Conservation (phyloP, 768 basidiomycete species). For the Macrolepiota fuliginosa region DNA sequence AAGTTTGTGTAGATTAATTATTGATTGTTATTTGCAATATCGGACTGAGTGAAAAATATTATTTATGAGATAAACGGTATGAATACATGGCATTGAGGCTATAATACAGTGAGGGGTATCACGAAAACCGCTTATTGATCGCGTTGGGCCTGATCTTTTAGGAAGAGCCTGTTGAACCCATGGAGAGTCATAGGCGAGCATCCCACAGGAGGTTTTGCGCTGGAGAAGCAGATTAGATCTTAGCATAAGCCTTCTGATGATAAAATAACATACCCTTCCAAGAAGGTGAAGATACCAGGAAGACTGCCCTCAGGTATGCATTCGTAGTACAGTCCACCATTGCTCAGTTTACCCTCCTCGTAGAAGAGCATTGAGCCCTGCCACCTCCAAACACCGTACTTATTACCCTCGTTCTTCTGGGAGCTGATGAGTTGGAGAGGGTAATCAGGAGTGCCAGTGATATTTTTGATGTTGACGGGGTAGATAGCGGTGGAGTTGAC, state of each 20-base stretch:
- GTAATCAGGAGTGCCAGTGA: constrained; percentile 37
- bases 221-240: not conserved
- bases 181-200: constrained; percentile 37
- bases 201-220: constrained; percentile 30
- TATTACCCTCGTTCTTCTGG: constrained; percentile 34
- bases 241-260: not conserved
- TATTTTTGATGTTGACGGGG: constrained; percentile 53
- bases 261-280: constrained; percentile 37
- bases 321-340: constrained; percentile 19
- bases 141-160: not conserved
- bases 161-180: constrained; percentile 25
- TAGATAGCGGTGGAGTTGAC: constrained; percentile 55
- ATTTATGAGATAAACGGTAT: constrained; percentile 10
- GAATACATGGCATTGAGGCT: constrained; percentile 11
- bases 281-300: constrained; percentile 47
- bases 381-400: constrained; percentile 52
- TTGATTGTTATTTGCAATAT: constrained; percentile 13
- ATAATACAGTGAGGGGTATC: not conserved
- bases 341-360: constrained; percentile 43
- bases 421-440: constrained; percentile 49
- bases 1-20: constrained; percentile 21
- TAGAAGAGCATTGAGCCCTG: constrained; percentile 54
- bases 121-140: not conserved
- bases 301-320: constrained; percentile 22
- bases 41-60: constrained; percentile 3